Conservation (phyloP, 495 filamentous ascomycete genomes). For the Penicillium macrosclerotiorum region DNA sequence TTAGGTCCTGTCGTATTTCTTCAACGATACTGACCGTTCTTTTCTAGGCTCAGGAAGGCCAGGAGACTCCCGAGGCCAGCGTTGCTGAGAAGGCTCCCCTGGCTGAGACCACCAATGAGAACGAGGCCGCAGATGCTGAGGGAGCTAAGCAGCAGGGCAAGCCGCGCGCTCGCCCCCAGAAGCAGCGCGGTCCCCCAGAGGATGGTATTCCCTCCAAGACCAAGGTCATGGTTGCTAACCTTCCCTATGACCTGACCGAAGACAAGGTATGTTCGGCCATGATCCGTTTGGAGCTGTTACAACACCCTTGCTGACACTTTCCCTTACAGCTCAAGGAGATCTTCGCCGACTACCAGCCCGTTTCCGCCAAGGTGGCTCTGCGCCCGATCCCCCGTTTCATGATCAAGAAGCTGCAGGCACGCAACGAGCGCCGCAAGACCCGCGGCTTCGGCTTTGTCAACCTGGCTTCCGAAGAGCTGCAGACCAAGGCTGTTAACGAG, state of each 20-base stretch:
- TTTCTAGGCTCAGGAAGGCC: constrained; percentile 24
- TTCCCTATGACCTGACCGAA: constrained; percentile 95
- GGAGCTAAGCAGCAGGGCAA: constrained; percentile 44
- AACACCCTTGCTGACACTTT: constrained; percentile 43
- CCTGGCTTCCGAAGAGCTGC: constrained; percentile 87
- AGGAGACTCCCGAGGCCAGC: constrained; percentile 46
- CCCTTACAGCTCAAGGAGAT: constrained; percentile 83
- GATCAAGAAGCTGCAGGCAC: constrained; percentile 98
- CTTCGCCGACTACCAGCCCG: constrained; percentile 83
- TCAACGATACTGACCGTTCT: background rate
- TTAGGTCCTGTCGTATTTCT: background rate
- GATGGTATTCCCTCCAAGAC: constrained; percentile 98
- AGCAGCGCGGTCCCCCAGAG: constrained; percentile 90
- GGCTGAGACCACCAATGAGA: constrained; percentile 61
- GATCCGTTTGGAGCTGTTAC: background rate
- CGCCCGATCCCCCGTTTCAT: constrained; percentile 99
- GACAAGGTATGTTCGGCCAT: constrained; percentile 70
- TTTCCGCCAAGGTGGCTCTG: constrained; percentile 95
- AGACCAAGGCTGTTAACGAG: constrained; percentile 93
- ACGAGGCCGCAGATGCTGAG: constrained; percentile 49
- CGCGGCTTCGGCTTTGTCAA: constrained; percentile 99
- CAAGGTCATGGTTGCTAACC: constrained; percentile 99
- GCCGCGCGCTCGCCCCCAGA: constrained; percentile 48
- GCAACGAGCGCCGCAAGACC: constrained; percentile 97
- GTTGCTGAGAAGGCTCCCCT: constrained; percentile 53